Conservation (phyloP, 441 rosid species). For the Gossypium gossypioides region DNA sequence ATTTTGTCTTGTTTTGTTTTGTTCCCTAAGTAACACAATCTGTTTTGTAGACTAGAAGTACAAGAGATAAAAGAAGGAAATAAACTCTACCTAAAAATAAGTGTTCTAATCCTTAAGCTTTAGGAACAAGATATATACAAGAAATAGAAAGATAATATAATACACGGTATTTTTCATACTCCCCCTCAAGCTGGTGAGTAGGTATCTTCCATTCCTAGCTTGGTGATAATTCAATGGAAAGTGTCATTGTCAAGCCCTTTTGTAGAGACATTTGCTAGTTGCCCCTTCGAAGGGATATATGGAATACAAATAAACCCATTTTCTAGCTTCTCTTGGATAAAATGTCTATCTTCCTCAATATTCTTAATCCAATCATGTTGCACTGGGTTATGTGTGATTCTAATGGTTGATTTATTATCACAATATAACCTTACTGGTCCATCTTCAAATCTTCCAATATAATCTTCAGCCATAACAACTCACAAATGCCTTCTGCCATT, state of each 20-base stretch:
- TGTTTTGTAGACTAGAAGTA: neutral
- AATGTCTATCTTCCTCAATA: neutral
- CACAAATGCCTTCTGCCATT: no score
- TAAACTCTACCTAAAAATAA: neutral
- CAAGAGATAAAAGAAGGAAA: neutral
- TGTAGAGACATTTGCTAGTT: no score
- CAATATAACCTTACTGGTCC: no score
- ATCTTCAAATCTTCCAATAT: neutral
- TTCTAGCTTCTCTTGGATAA: no score
- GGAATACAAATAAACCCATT: no score
- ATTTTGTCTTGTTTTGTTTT: neutral
- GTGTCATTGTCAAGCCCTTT: neutral
- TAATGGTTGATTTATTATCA: neutral
- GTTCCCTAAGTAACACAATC: neutral
- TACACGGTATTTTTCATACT: neutral
- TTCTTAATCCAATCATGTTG: neutral
- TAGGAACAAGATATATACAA: neutral
- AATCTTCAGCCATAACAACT: neutral
- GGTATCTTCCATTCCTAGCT: neutral
- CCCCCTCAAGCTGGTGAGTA: neutral
- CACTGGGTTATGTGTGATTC: neutral
- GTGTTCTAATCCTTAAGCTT: neutral
- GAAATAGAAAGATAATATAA: neutral
- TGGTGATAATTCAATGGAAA: neutral
- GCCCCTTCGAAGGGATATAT: no score